Percentiles rank a stretch among this genome's conserved stretches.
phyloP scores from a whole-genome alignment of 148 eudicot species.

The Amaranthus palmeri region DNA sequence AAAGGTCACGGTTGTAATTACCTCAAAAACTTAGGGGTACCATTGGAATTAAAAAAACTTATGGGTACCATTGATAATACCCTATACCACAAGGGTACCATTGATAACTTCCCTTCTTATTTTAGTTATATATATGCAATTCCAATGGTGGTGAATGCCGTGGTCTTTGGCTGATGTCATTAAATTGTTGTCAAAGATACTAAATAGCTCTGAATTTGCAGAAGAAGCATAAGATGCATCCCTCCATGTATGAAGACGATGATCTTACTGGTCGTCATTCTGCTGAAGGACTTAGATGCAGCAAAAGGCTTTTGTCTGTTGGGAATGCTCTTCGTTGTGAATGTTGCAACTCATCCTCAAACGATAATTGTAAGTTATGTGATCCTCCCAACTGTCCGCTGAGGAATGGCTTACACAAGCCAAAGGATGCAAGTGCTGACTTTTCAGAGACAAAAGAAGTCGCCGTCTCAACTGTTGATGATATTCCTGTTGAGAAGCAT shows the following conservation, averaged over 20 bases:
- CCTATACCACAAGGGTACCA: no score
- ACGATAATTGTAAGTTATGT: conserved; percentile 17
- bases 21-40: no score
- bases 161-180: not conserved
- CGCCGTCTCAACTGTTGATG: conserved; percentile 15
- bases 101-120: no score
- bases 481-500: conserved; percentile 27
- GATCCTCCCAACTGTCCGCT: conserved; percentile 16
- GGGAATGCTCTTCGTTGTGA: conserved; percentile 38
- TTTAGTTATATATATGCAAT: not conserved
- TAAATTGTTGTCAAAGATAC: conserved; percentile 5
- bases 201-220: conserved; percentile 25
- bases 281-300: conserved; percentile 44
- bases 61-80: no score
- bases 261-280: conserved; percentile 25
- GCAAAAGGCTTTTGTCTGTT: conserved; percentile 45
- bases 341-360: conserved; percentile 43
- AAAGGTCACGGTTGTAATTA: no score
- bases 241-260: conserved; percentile 63
- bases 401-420: conserved; percentile 16
- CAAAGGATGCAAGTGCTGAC: conserved; percentile 24
- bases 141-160: not conserved
- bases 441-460: conserved; percentile 15
- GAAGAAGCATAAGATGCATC: conserved; percentile 64
- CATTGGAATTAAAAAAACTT: no score